Conservation (phyloP, 305 asterid species). For the Solanum hybrid region DNA sequence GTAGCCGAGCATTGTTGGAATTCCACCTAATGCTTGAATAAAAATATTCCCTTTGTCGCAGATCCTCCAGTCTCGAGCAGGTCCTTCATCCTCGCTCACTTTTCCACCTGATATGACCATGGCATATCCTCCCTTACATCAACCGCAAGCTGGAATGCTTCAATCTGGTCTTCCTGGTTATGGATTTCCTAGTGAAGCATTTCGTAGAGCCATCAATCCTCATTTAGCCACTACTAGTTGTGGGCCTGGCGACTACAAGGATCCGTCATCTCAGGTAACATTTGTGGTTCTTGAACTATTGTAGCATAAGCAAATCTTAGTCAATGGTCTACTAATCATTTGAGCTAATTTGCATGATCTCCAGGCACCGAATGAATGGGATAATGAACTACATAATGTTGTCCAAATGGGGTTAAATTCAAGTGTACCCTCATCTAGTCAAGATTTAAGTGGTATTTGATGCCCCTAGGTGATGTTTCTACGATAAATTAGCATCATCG, state of each 20-base stretch:
- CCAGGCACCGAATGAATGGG: conserved; percentile 50
- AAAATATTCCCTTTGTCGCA: conserved; percentile 10
- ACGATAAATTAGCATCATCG: not conserved
- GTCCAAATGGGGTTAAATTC: conserved; percentile 71
- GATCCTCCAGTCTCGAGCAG: conserved; percentile 53
- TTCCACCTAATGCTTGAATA: not conserved
- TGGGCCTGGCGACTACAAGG: conserved; percentile 34
- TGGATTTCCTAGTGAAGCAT: conserved; percentile 39
- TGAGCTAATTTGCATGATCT: not conserved
- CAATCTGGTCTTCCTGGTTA: conserved; percentile 38
- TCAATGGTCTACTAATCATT: not conserved
- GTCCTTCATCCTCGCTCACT: conserved; percentile 43
- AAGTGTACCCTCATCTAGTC: conserved; percentile 31
- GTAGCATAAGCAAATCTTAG: not conserved
- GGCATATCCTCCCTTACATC: conserved; percentile 46
- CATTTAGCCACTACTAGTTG: conserved; percentile 21
- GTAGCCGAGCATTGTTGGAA: not conserved
- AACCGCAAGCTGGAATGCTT: conserved; percentile 34
- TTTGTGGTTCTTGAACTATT: not conserved
- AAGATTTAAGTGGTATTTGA: conserved; percentile 43
- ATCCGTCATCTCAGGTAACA: conserved; percentile 48
- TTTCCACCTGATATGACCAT: conserved; percentile 49
- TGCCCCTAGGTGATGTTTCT: not conserved
- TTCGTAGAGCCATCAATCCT: conserved; percentile 40
- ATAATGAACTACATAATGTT: conserved; percentile 61